Evolutionary conservation across 2,329 filamentous ascomycete species (phyloP).

Genomic region (Apiospora malaysiana): DNA sequence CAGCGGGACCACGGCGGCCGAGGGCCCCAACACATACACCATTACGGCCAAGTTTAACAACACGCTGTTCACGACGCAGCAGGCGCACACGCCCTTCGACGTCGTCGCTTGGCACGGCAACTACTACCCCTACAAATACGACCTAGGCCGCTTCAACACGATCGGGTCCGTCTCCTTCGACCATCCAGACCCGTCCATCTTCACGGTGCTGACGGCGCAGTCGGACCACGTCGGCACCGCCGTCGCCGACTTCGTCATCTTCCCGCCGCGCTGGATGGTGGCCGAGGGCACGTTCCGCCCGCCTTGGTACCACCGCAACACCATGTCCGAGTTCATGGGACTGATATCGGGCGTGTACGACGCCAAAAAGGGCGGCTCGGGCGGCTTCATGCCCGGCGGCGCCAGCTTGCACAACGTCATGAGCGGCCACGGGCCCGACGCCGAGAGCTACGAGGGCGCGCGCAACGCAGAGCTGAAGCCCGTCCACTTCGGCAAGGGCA

Average conservation of each 20-base stretch:
- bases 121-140: conserved; percentile 75
- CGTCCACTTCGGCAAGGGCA: conserved; percentile 62
- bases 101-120: conserved; percentile 75
- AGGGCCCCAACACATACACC: conserved; percentile 45
- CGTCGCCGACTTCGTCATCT: conserved; percentile 67
- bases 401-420: conserved; percentile 65
- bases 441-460: conserved; percentile 57
- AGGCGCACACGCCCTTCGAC: conserved; percentile 71
- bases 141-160: conserved; percentile 70
- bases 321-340: conserved; percentile 60
- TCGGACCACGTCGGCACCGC: conserved; percentile 58
- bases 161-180: conserved; percentile 71
- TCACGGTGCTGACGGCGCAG: conserved; percentile 64
- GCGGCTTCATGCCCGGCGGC: conserved; percentile 54
- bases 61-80: conserved; percentile 63
- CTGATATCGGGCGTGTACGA: conserved; percentile 56
- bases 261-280: conserved; percentile 67
- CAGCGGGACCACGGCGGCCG: conserved; percentile 41
- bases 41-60: conserved; percentile 67
- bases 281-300: conserved; percentile 65
- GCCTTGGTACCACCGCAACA: conserved; percentile 67
- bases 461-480: conserved; percentile 67
- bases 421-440: conserved; percentile 62
- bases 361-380: conserved; percentile 54
- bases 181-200: conserved; percentile 73